Conservation (phyloP, 805 yeast species). For the Spathaspora girioi region DNA sequence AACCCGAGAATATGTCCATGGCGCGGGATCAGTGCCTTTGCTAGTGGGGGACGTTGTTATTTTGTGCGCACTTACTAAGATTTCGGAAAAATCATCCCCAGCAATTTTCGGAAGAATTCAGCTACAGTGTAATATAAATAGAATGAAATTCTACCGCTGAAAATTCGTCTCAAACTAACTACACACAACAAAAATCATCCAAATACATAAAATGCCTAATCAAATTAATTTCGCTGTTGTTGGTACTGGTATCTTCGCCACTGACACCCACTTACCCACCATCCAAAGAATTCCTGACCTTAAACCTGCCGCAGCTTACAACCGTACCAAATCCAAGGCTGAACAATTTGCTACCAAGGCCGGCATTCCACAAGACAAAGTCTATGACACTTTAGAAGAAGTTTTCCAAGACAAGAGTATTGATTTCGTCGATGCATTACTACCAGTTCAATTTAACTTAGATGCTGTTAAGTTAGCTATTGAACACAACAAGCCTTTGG, state of each 20-base stretch:
- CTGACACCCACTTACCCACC: constrained; percentile 77
- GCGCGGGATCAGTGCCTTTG: neutral
- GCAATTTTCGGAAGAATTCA: constrained; percentile 1
- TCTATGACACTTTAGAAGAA: constrained; percentile 61
- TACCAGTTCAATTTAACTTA: constrained; percentile 83
- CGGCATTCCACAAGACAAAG: constrained; percentile 43
- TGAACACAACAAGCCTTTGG: constrained; percentile 70
- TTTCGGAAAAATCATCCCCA: neutral
- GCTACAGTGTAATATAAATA: neutral
- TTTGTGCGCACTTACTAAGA: neutral
- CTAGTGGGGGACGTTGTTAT: neutral
- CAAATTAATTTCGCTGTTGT: constrained; percentile 58
- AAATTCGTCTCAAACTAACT: neutral
- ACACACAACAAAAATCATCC: neutral
- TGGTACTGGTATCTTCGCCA: constrained; percentile 89
- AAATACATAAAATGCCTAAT: neutral
- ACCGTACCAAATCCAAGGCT: constrained; percentile 84
- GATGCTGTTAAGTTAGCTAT: constrained; percentile 68
- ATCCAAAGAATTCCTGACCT: constrained; percentile 49
- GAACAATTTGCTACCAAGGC: constrained; percentile 69
- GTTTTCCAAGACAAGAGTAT: constrained; percentile 63
- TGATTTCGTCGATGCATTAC: constrained; percentile 77
- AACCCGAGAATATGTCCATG: neutral
- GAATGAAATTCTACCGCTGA: neutral
- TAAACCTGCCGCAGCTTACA: constrained; percentile 67